A percentile compares a stretch with the other conserved stretches of the same genome.
Conservation (phyloP, 2,329 filamentous ascomycete species). For the Hortaea werneckii region DNA sequence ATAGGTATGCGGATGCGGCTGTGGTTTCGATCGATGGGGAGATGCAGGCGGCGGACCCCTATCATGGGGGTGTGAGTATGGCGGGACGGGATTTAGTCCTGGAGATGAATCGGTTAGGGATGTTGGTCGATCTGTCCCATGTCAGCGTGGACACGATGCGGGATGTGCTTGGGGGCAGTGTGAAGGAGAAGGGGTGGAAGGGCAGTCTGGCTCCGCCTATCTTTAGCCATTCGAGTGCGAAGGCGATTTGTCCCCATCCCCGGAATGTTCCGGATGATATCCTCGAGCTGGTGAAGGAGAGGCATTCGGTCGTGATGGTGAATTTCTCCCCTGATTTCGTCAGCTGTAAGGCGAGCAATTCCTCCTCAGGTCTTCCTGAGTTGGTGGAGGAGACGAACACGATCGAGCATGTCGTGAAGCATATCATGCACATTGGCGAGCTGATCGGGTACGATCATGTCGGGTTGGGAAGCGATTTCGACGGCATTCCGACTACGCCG, state of each 20-base stretch:
- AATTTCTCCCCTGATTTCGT: constrained; percentile 81
- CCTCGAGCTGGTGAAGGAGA: constrained; percentile 62
- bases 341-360: constrained; percentile 52
- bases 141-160: constrained; percentile 71
- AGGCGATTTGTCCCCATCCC: constrained; percentile 73
- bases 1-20: constrained; percentile 78
- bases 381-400: constrained; percentile 60
- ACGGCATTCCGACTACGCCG: constrained; percentile 60
- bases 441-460: constrained; percentile 81
- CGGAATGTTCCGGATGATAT: constrained; percentile 84
- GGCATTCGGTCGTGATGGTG: constrained; percentile 75
- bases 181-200: constrained; percentile 45
- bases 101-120: constrained; percentile 91
- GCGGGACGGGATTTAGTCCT: constrained; percentile 58
- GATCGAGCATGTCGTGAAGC: constrained; percentile 64
- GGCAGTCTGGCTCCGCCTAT: constrained; percentile 75
- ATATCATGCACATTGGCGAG: constrained; percentile 73
- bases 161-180: constrained; percentile 56
- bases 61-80: constrained; percentile 63
- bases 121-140: constrained; percentile 87
- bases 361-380: constrained; percentile 53
- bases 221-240: constrained; percentile 78
- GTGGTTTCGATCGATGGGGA: constrained; percentile 44
- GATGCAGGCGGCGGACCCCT: constrained; percentile 38
- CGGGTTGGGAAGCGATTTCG: constrained; percentile 82